Conservation (phyloP, 768 basidiomycete genomes). For the Phaffia tasmanica region DNA sequence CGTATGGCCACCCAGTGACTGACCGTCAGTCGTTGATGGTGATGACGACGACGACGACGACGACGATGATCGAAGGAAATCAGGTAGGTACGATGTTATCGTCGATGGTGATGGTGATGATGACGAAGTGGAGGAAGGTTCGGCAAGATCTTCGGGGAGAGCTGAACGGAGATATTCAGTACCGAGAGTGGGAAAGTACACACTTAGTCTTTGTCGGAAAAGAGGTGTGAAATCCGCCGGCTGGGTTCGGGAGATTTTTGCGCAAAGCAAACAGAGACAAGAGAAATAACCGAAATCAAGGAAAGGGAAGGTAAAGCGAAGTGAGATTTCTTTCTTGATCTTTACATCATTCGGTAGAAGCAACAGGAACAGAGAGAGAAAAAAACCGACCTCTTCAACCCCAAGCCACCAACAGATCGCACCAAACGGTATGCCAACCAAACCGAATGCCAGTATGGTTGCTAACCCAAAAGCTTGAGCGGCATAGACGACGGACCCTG, state of each 20-base stretch:
- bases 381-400: conserved; percentile 10
- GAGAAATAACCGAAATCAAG: not conserved
- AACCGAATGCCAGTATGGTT: not conserved
- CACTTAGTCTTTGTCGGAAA: conserved; percentile 6
- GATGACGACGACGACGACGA: too few species aligned
- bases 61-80: too few species aligned
- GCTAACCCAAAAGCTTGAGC: conserved; percentile 7
- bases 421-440: conserved; percentile 2
- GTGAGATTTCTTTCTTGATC: not conserved
- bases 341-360: too few species aligned
- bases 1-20: too few species aligned
- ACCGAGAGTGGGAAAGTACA: conserved; percentile 13
- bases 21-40: too few species aligned
- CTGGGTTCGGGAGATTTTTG: not conserved
- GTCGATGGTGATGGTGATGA: too few species aligned
- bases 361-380: too few species aligned
- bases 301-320: not conserved
- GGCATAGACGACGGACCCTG: conserved; percentile 6
- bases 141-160: too few species aligned
- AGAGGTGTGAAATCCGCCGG: conserved; percentile 18
- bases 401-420: conserved; percentile 19
- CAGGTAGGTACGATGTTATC: too few species aligned
- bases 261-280: too few species aligned
- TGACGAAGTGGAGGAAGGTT: too few species aligned
- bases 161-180: too few species aligned